A percentile compares a stretch with the other conserved stretches of the same genome.
phyloP scores from a whole-genome alignment of 805 yeast genomes.

The Schwanniomyces polymorphus region DNA sequence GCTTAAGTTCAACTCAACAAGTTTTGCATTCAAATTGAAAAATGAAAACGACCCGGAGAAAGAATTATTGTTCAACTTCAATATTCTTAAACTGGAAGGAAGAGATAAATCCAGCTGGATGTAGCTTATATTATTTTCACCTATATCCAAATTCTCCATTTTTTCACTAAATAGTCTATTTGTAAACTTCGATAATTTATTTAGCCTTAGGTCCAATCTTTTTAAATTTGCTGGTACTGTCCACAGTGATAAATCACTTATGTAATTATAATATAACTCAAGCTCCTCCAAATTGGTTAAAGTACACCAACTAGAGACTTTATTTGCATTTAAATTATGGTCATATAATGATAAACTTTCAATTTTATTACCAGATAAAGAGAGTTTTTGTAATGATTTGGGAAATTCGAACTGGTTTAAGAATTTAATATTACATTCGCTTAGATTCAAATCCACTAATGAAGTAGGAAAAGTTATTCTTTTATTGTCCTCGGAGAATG shows the following conservation, averaged over 20 bases:
- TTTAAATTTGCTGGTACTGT: constrained; percentile 12
- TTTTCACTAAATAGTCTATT: constrained; percentile 4
- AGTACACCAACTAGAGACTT: constrained; percentile 20
- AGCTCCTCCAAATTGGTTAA: constrained; percentile 19
- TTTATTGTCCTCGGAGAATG: constrained; percentile 4
- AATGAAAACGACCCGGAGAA: constrained; percentile 5
- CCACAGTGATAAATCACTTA: constrained; percentile 19
- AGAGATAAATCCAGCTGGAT: constrained; percentile 10
- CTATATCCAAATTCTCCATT: constrained; percentile 11
- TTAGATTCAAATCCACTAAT: constrained; percentile 20
- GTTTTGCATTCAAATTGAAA: constrained; percentile 4
- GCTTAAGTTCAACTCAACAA: constrained; percentile 14
- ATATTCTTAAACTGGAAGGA: constrained; percentile 9
- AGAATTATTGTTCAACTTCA: constrained; percentile 12
- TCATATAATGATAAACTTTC: constrained; percentile 18
- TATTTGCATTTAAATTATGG: constrained; percentile 6
- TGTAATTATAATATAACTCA: constrained; percentile 20
- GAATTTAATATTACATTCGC: constrained; percentile 19
- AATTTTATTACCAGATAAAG: constrained; percentile 25
- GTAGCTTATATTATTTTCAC: constrained; percentile 12
- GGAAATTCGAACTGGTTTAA: constrained; percentile 25
- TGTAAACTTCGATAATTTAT: constrained; percentile 2
- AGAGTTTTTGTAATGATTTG: constrained; percentile 15
- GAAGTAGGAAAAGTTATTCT: constrained; percentile 22
- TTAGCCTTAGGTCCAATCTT: constrained; percentile 8